Base-by-base conservation (phyloP, 163 green algal genomes). In the Scenedesmus sp. region DNA sequence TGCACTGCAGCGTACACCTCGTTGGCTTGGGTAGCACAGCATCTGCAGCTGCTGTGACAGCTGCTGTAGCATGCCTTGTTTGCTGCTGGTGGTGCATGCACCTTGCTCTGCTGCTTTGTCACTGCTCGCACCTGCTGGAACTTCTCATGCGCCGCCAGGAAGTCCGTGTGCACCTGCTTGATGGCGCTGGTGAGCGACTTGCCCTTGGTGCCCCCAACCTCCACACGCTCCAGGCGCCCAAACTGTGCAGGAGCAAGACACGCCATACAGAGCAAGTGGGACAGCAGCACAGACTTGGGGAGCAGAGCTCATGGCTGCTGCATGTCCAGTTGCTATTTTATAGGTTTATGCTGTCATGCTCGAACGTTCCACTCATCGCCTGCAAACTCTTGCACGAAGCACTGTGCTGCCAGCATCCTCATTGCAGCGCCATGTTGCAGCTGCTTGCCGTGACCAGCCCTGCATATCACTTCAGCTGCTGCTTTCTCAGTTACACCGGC, bases 201-300 rank as follows among this genome's bases (percentile, higher is more conserved):
- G 91, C 97, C 96, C 95, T 98, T 97, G 23, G 95, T 98, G 84
- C 97, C 97, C 70, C 97, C 97, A 91, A 99, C 97, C 94, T 99
- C 97, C 18, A 99, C 94, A 26, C 97, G 94, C 92, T 99, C 97
- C 62, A 99, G 95, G 62, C 97, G 97, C 86, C 95, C 95, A 91
- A 99, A 99, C 94, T 98, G 94, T 84, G 94, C 52, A 54, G 18
- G n/a, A 6, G 26, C 76, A 34, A 15, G 4, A 55, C 46, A 84
- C 34, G 10, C 70, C 23, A 79, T 2, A 4, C 4, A 46, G 34
- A 46, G 34, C 34, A 46, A 46, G 34, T 46, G 34, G 34, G 5
- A 15, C 70, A 79, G 70, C 77, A 84, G 46, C 46, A 8, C 12
- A 10, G 4, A 79, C 20, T 8, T n/a, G 18, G 13, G 67, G 10